A percentile compares a stretch with the other conserved stretches of the same genome.
phyloP scores from a whole-genome alignment of 352 stramenopile genomes.

The Globisporangium yorkense region DNA sequence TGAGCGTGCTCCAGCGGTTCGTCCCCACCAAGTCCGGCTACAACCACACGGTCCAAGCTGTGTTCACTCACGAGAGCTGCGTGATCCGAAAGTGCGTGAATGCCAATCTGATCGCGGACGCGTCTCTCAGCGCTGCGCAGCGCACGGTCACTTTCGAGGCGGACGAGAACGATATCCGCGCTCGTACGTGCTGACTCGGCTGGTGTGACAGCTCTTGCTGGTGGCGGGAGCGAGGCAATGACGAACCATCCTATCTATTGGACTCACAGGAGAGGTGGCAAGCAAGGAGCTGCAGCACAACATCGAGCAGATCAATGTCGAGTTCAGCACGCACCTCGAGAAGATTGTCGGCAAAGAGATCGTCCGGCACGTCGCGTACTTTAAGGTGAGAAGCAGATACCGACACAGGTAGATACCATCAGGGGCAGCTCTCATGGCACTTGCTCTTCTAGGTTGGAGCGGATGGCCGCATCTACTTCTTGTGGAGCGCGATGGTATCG shows the following conservation, averaged over 20 bases:
- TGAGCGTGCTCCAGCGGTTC: slow-evolving; percentile 64
- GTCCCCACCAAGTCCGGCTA: slow-evolving; percentile 63
- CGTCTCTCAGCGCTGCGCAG: slow-evolving; percentile 23
- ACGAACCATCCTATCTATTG: not conserved
- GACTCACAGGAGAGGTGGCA: slow-evolving; percentile 33
- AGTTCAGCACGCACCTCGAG: slow-evolving; percentile 51
- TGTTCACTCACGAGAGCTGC: slow-evolving; percentile 60
- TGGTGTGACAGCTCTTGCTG: not conserved
- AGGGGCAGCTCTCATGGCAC: too few relatives aligned
- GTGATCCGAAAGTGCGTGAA: slow-evolving; percentile 61
- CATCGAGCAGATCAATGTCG: slow-evolving; percentile 51
- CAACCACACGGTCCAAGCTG: slow-evolving; percentile 58
- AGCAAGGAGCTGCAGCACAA: slow-evolving; percentile 35
- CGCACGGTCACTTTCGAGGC: slow-evolving; percentile 62
- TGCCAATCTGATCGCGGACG: slow-evolving; percentile 37
- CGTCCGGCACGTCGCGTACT: slow-evolving; percentile 49
- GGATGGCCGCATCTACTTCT: slow-evolving; percentile 59
- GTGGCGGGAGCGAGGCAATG: not conserved
- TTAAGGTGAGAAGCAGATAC: slow-evolving; percentile 38
- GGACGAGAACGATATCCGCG: slow-evolving; percentile 31
- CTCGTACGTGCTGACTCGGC: slow-evolving; percentile 22
- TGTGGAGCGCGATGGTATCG: slow-evolving; percentile 64
- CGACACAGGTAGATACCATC: not conserved
- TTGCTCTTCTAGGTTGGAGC: slow-evolving; percentile 31
- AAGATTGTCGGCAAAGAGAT: slow-evolving; percentile 62